Evolutionary conservation across 2,329 filamentous ascomycete genomes (phyloP), one percentile per base, ranked within the genome.

Genomic region (Fusarium sp.): DNA sequence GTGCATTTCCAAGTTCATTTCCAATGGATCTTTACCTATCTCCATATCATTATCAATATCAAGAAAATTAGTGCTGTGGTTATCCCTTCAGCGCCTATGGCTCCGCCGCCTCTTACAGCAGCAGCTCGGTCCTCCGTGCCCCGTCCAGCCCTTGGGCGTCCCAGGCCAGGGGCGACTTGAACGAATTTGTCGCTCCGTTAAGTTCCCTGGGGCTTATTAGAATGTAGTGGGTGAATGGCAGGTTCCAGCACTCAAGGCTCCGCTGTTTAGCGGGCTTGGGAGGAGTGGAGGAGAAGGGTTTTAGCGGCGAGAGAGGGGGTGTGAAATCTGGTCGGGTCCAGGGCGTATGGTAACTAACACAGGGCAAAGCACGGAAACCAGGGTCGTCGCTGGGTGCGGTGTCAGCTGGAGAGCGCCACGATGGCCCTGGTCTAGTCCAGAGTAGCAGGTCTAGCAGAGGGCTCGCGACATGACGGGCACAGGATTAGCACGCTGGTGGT

Each of bases 321-420:
- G 58, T 56, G 55, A 15, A 36, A 10, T n/a, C 6, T 29, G 11
- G n/a, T 15, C 19, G 26, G 41, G 28, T 5, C 13, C 32, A 31
- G 57, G 61, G 61, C 19, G 31, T 34, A n/a, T 41, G 39, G 51
- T 49, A 61, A 32, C 61, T 53, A 57, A 43, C 46, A 61, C 50
- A 52, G 53, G 55, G 61, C 56, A 64, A 64, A 64, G 61, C 61
- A 64, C 61, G 54, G 39, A 62, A 65, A 53, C 61, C 46, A 38
- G 61, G 61, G 61, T 65, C 24, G 51, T 64, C 61, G 51, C 56
- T 64, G 58, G 48, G 59, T 62, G 57, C 48, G 56, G 65, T 70
- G 68, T 71, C 69, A 71, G 69, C 69, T 71, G 68, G 67, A 68
- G 50, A 51, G 64, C 69, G 69, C 69, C 69, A 71, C 69, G 60